Percentiles rank a stretch among this genome's conserved stretches.
phyloP scores from a whole-genome alignment of 202 grass and related monocot genomes.

The Thinopyrum obtusiflorum region DNA sequence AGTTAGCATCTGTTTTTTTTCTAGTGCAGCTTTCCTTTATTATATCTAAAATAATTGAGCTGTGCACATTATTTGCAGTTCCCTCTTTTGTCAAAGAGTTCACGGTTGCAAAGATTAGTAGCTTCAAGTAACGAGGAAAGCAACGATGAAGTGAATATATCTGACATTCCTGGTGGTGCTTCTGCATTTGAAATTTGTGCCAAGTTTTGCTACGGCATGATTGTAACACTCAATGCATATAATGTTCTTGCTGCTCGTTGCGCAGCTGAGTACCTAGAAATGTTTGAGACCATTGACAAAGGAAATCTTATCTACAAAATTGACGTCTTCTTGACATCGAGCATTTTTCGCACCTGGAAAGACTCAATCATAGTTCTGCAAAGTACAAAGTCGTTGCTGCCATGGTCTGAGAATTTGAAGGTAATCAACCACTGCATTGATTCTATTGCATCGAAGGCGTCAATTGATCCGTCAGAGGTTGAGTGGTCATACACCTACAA shows the following conservation, averaged over 20 bases:
- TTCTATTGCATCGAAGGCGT: constrained; percentile 72
- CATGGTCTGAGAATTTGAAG: constrained; percentile 89
- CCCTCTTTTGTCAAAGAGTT: constrained; percentile 98
- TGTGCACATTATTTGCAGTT: constrained; percentile 64
- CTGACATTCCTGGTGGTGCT: constrained; percentile 85
- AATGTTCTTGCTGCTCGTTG: constrained; percentile 85
- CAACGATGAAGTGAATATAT: constrained; percentile 71
- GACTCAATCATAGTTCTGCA: constrained; percentile 92
- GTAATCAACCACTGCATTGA: constrained; percentile 78
- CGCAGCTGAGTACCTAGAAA: constrained; percentile 93
- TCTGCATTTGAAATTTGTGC: constrained; percentile 96
- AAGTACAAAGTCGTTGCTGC: constrained; percentile 65
- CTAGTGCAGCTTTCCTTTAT: constrained; percentile 2
- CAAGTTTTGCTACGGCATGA: constrained; percentile 96
- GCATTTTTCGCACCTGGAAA: constrained; percentile 85
- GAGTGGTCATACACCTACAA: constrained; percentile 99
- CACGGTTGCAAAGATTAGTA: constrained; percentile 69
- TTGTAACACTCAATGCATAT: constrained; percentile 93
- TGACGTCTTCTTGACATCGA: constrained; percentile 88
- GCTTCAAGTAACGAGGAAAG: constrained; percentile 60
- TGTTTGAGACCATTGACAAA: constrained; percentile 91
- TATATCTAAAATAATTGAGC: background rate
- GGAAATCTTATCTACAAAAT: constrained; percentile 98
- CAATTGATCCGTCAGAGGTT: constrained; percentile 76
- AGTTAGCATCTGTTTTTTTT: background rate